Evolutionary conservation across 345 rosid genomes (phyloP).

Genomic region (Linum tenue): DNA sequence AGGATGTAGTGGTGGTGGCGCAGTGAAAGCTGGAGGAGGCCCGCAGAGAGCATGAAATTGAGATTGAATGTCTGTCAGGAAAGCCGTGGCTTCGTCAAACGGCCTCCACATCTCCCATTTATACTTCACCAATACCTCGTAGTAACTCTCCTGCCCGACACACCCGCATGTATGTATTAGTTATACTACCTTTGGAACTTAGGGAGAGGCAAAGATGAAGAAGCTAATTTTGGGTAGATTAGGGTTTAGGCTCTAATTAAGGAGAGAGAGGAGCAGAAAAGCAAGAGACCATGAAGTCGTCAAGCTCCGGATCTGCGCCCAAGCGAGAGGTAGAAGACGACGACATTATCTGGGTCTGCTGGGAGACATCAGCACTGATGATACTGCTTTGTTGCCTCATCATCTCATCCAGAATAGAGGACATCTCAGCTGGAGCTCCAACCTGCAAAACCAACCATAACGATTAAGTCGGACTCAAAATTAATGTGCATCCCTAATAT

Average conservation of each 20-base stretch:
- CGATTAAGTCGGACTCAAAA: neutral
- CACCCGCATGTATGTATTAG: too few species aligned
- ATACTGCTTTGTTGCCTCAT: constrained; percentile 19
- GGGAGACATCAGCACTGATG: constrained; percentile 8
- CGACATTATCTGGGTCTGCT: constrained; percentile 9
- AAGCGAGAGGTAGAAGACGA: constrained; percentile 13
- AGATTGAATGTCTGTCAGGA: constrained; percentile 31
- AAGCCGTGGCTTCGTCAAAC: constrained; percentile 39
- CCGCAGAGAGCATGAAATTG: constrained; percentile 40
- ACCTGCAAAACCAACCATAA: constrained; percentile 25
- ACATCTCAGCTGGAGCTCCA: constrained; percentile 48
- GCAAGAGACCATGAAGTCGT: constrained; percentile 49
- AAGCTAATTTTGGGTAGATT: neutral
- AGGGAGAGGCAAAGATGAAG: too few species aligned
- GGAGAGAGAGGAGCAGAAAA: neutral
- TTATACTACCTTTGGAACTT: too few species aligned
- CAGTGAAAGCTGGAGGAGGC: constrained; percentile 9
- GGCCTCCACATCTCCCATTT: constrained; percentile 39
- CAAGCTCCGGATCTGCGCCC: constrained; percentile 53
- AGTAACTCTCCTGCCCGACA: constrained; percentile 29
- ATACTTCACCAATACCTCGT: constrained; percentile 35
- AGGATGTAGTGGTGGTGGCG: neutral
- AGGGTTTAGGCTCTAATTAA: constrained; percentile 17
- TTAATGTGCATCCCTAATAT: too few species aligned
- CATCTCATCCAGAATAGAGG: constrained; percentile 31